phyloP scores from a whole-genome alignment of 306 rosid genomes.

The Pyrus bretschneideri region DNA sequence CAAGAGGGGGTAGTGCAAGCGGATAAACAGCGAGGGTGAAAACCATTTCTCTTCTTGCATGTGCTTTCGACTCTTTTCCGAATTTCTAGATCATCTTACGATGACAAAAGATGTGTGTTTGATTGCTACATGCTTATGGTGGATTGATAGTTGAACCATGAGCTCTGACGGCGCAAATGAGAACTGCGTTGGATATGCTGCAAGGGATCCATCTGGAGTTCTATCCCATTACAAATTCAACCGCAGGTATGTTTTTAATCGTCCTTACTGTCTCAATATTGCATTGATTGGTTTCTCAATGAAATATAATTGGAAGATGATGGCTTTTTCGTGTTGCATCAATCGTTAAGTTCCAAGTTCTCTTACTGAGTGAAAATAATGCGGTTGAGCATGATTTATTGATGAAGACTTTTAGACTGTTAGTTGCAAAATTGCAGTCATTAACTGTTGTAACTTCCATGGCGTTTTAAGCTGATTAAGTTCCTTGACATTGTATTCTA shows the following conservation, averaged over 20 bases:
- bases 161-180: conserved; percentile 29
- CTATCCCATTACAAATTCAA: conserved; percentile 59
- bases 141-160: conserved; percentile 18
- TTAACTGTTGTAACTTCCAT: background rate
- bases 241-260: conserved; percentile 45
- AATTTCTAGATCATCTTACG: background rate
- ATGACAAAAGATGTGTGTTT: background rate
- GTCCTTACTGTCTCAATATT: background rate
- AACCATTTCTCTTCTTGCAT: no score
- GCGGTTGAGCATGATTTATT: background rate
- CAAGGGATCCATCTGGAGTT: conserved; percentile 65
- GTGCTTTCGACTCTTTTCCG: no score
- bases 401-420: background rate
- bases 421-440: background rate
- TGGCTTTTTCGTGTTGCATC: background rate
- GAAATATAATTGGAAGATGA: background rate
- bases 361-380: background rate
- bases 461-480: background rate
- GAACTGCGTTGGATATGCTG: conserved; percentile 78
- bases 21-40: no score
- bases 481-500: background rate
- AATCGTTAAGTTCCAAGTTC: background rate
- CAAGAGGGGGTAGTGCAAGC: no score
- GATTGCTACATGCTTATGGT: background rate
- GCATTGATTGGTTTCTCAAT: background rate